Percentiles rank a stretch among this genome's conserved stretches.
phyloP scores from a whole-genome alignment of 2,329 filamentous ascomycete species.

The Clonostachys solani region DNA sequence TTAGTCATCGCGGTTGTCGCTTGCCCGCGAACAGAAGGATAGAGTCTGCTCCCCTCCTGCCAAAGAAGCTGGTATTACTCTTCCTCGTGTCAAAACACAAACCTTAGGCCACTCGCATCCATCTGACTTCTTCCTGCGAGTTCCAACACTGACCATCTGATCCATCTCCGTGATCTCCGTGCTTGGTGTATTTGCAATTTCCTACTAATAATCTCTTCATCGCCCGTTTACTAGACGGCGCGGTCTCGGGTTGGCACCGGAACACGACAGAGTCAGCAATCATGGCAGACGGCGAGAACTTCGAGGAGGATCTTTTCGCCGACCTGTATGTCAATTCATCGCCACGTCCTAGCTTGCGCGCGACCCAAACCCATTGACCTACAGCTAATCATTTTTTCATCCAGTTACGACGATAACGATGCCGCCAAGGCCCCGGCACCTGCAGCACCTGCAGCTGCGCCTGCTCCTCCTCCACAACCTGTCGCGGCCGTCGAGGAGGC shows the following conservation, averaged over 20 bases:
- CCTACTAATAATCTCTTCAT: neutral
- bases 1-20: too few species aligned
- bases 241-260: too few species aligned
- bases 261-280: slow-evolving; percentile 9
- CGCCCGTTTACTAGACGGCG: neutral
- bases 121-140: neutral
- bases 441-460: slow-evolving; percentile 17
- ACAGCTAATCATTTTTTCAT: neutral
- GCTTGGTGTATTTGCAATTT: too few species aligned
- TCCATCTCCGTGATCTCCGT: too few species aligned
- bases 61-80: too few species aligned
- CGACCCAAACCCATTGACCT: neutral
- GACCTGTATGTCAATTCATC: slow-evolving; percentile 67
- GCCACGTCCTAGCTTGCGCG: neutral
- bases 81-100: too few species aligned
- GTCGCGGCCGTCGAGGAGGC: slow-evolving; percentile 11
- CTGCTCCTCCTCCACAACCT: slow-evolving; percentile 8
- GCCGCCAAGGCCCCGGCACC: slow-evolving; percentile 29
- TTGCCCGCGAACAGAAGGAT: too few species aligned
- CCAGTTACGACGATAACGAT: slow-evolving; percentile 63
- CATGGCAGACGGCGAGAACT: slow-evolving; percentile 79
- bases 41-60: too few species aligned
- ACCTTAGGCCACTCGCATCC: too few species aligned
- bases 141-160: slow-evolving; percentile 4
- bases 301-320: slow-evolving; percentile 92